Percentiles rank a stretch among this genome's conserved stretches.
Evolutionary conservation across 2,329 filamentous ascomycete genomes (phyloP).

Genomic region (Lasiodiplodia hormozganensis): DNA sequence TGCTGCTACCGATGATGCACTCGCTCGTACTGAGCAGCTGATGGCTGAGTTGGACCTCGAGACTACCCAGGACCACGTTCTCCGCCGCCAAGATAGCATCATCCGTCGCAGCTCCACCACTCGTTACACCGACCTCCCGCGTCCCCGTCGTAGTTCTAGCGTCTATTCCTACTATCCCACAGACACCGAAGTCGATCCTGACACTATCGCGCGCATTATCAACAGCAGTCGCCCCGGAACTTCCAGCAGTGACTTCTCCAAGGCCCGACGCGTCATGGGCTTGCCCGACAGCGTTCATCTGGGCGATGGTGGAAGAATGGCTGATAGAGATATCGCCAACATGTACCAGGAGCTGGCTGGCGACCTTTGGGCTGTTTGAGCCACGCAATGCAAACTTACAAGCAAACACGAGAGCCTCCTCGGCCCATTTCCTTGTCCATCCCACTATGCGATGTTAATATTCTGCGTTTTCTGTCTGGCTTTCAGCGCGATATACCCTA

Average conservation of each 20-base stretch:
- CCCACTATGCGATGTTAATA: not conserved
- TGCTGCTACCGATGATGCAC: conserved; percentile 8
- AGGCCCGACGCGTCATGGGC: conserved; percentile 14
- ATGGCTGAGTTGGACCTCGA: conserved; percentile 27
- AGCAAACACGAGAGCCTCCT: not conserved
- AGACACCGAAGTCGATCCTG: not conserved
- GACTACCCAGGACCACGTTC: not conserved
- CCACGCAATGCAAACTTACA: not conserved
- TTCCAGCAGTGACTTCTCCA: not conserved
- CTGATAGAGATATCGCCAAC: conserved; percentile 8
- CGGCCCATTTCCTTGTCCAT: not conserved
- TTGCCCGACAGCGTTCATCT: not conserved
- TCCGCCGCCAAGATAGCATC: not conserved
- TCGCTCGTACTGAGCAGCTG: conserved; percentile 24
- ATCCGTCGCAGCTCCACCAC: not conserved
- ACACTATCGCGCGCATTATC: not conserved
- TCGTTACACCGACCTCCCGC: not conserved
- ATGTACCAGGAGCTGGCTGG: conserved; percentile 25
- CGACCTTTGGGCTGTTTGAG: conserved; percentile 1
- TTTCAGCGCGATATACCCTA: conserved; percentile 23
- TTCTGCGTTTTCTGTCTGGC: not conserved
- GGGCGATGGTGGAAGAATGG: not conserved
- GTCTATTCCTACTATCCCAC: not conserved
- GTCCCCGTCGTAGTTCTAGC: not conserved
- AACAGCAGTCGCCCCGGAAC: conserved; percentile 16